A percentile compares a stretch with the other conserved stretches of the same genome.
Conservation (phyloP, 805 yeast species). For the Kuraishia piskuri region DNA sequence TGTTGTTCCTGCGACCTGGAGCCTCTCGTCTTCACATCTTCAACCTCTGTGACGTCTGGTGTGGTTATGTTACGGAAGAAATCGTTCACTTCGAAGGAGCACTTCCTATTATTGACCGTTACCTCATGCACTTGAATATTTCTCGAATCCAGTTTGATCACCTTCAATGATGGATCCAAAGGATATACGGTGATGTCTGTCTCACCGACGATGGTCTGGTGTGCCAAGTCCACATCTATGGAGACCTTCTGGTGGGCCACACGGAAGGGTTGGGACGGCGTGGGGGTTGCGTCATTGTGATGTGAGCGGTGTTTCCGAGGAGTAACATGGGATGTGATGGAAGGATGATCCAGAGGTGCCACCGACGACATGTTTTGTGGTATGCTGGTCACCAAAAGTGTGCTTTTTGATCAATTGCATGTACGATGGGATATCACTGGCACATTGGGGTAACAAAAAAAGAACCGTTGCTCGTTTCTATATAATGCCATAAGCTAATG, state of each 20-base stretch:
- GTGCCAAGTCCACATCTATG: constrained; percentile 71
- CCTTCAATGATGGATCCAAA: constrained; percentile 43
- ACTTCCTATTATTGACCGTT: constrained; percentile 52
- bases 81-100: constrained; percentile 51
- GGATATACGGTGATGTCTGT: constrained; percentile 85
- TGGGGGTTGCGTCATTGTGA: not conserved
- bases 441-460: not conserved
- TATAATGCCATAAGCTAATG: too few relatives aligned
- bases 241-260: constrained; percentile 81
- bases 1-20: constrained; percentile 11
- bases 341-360: constrained; percentile 9
- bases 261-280: constrained; percentile 39
- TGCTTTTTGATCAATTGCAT: not conserved
- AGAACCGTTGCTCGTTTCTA: too few relatives aligned
- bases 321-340: constrained; percentile 16
- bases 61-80: constrained; percentile 25
- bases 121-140: constrained; percentile 60
- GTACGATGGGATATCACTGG: not conserved
- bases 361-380: not conserved
- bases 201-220: constrained; percentile 50
- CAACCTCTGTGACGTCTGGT: constrained; percentile 14
- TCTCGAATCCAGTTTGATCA: constrained; percentile 71
- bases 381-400: not conserved
- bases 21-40: not conserved
- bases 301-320: constrained; percentile 16